Evolutionary conservation across 495 filamentous ascomycete species (phyloP), one percentile per base, ranked within the genome.

Genomic region (Aspergillus bridgeri): DNA sequence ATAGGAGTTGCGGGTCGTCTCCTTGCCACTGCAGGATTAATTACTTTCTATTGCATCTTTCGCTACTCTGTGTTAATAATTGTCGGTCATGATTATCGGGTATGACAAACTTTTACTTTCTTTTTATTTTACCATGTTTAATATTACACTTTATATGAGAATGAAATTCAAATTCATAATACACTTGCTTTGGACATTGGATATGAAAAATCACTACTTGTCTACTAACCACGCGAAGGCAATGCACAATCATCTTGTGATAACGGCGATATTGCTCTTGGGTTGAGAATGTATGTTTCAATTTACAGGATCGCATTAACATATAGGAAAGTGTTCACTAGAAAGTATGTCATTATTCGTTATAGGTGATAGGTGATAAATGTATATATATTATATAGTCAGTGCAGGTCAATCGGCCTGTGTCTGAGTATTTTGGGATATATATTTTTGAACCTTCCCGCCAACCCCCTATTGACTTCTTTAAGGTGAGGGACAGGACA

Each of bases 1-100:
- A 47, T 15, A 38, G 68, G 68, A 73, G 71, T 54, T 74, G 74
- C 72, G 59, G 72, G 74, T 51, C 72, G 65, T 62, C 71, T 74
- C 65, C 66, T 56, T 23, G 54, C 57, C 57, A 54, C 54, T 48
- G 57, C 59, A 51, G 58, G 57, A 42, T 42, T 61, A 27, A 42
- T 42, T 61, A 27, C 27, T 54, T 65, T 60, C 64, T 56, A 48
- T 63, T 62, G 60, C 64, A 57, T 56, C 24, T 51, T 21, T 27
- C 29, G 27, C 33, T 63, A 60, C 51, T 46, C 21, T 64, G 59
- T 64, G 64, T 60, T 68, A 68, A 65, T 68, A 64, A 44, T 66
- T 54, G 25, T 29, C 54, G 56, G 50, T 54, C 33, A 48, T 38
- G 33, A 38, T 38, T 38, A 38, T 38, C 33, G 33, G 33, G 33